Evolutionary conservation across 1,139 yeast genomes (phyloP).

Genomic region (Insectozyma bohioensis): DNA sequence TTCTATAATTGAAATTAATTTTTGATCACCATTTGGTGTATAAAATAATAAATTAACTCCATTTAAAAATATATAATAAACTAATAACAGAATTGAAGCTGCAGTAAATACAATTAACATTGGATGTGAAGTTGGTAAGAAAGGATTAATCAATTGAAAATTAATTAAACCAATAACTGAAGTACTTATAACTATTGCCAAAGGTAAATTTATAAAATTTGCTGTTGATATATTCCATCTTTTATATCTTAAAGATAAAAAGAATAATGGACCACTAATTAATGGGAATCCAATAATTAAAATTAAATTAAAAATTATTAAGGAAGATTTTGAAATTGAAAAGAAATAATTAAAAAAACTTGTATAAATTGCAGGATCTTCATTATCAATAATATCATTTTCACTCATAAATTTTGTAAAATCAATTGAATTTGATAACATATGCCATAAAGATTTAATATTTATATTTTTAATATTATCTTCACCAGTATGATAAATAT

Average conservation of each 20-base stretch:
- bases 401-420: slow-evolving; percentile 40
- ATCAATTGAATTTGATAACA: slow-evolving; percentile 72
- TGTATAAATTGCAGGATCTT: slow-evolving; percentile 56
- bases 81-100: slow-evolving; percentile 48
- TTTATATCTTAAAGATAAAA: slow-evolving; percentile 45
- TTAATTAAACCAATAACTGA: slow-evolving; percentile 21
- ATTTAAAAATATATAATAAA: slow-evolving; percentile 58
- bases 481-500: slow-evolving; percentile 74
- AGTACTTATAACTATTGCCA: slow-evolving; percentile 34
- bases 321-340: slow-evolving; percentile 46
- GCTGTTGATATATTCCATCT: slow-evolving; percentile 49
- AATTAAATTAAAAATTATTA: slow-evolving; percentile 49
- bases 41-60: slow-evolving; percentile 39
- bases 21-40: slow-evolving; percentile 67
- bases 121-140: slow-evolving; percentile 58
- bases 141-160: slow-evolving; percentile 46
- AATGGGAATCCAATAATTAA: slow-evolving; percentile 58
- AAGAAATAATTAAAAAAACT: slow-evolving; percentile 63
- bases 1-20: slow-evolving; percentile 63
- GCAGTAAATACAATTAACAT: slow-evolving; percentile 34
- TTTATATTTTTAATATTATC: slow-evolving; percentile 70
- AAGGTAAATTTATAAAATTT: slow-evolving; percentile 53
- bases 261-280: slow-evolving; percentile 45
- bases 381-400: slow-evolving; percentile 34
- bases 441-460: slow-evolving; percentile 73